Conservation (phyloP, 768 basidiomycete genomes). For the Boletus subcaerulescens region DNA sequence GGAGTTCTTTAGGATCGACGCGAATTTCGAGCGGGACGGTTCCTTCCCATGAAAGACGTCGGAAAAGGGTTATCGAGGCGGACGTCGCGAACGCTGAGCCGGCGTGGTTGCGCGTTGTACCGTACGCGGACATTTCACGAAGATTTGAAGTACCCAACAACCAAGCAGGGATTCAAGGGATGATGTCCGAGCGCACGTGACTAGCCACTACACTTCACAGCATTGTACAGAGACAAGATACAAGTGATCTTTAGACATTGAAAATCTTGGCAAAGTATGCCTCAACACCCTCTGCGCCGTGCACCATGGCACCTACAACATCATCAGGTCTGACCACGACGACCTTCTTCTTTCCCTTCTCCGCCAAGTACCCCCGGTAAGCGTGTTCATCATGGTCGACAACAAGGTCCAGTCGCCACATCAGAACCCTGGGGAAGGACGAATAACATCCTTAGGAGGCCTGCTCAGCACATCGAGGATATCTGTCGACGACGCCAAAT, state of each 20-base stretch:
- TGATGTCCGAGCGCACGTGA: conserved; percentile 11
- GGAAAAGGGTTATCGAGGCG: conserved; percentile 77
- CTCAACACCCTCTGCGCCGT: conserved; percentile 13
- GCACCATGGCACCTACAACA: conserved; percentile 35
- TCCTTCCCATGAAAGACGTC: conserved; percentile 88
- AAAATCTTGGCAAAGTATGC: conserved; percentile 20
- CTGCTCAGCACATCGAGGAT: conserved; percentile 7
- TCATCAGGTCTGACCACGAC: conserved; percentile 46
- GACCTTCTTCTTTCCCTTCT: conserved; percentile 29
- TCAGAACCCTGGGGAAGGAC: conserved; percentile 9
- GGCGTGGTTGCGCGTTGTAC: conserved; percentile 46
- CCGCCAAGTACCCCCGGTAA: conserved; percentile 36
- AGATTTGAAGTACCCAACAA: background rate
- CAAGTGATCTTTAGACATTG: background rate
- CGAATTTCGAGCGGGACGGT: conserved; percentile 87
- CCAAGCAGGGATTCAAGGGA: background rate
- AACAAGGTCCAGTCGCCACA: conserved; percentile 24
- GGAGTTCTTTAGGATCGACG: conserved; percentile 85
- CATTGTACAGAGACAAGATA: too few species aligned
- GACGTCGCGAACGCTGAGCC: conserved; percentile 49
- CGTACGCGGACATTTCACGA: conserved; percentile 48
- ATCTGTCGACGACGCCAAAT: background rate
- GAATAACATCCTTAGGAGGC: conserved; percentile 6
- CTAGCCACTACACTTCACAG: too few species aligned
- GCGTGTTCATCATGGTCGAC: conserved; percentile 40